Conservation (phyloP, 2,329 filamentous ascomycete species). For the Aspergillus arachidicola region DNA sequence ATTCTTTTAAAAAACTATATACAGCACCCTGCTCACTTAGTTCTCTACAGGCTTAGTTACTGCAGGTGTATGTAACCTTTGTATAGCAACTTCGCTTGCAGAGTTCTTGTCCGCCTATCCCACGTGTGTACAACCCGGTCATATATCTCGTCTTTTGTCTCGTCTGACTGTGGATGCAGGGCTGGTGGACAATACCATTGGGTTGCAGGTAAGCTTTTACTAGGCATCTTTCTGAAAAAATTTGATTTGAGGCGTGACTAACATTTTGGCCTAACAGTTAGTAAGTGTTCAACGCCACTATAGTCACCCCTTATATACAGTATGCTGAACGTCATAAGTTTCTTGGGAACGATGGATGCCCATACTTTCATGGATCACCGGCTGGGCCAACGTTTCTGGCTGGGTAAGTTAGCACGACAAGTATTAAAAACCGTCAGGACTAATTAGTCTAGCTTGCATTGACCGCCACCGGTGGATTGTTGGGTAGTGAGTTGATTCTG, state of each 20-base stretch:
- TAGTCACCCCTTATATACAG: constrained; percentile 3
- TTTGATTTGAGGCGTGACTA: constrained; percentile 3
- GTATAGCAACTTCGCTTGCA: constrained; percentile 68
- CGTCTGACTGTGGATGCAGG: constrained; percentile 24
- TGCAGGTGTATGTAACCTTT: constrained; percentile 69
- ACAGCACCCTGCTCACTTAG: not conserved
- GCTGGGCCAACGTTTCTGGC: constrained; percentile 70
- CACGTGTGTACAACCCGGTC: constrained; percentile 37
- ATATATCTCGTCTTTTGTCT: not conserved
- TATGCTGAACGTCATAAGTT: constrained; percentile 37
- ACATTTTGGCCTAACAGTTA: constrained; percentile 21
- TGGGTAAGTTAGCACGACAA: constrained; percentile 54
- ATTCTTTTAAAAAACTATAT: not conserved
- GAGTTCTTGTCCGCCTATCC: constrained; percentile 71
- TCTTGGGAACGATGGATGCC: constrained; percentile 63
- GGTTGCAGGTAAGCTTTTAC: constrained; percentile 57
- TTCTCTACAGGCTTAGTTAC: constrained; percentile 49
- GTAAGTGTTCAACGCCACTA: constrained; percentile 37
- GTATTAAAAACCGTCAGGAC: constrained; percentile 6
- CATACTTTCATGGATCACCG: constrained; percentile 68
- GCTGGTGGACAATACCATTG: constrained; percentile 71
- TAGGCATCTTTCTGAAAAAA: not conserved
- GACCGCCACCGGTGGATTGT: constrained; percentile 67
- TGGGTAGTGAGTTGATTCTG: constrained; percentile 68
- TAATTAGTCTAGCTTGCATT: constrained; percentile 51